Evolutionary conservation across 2,329 filamentous ascomycete genomes (phyloP).

Genomic region (Fusarium graminum): DNA sequence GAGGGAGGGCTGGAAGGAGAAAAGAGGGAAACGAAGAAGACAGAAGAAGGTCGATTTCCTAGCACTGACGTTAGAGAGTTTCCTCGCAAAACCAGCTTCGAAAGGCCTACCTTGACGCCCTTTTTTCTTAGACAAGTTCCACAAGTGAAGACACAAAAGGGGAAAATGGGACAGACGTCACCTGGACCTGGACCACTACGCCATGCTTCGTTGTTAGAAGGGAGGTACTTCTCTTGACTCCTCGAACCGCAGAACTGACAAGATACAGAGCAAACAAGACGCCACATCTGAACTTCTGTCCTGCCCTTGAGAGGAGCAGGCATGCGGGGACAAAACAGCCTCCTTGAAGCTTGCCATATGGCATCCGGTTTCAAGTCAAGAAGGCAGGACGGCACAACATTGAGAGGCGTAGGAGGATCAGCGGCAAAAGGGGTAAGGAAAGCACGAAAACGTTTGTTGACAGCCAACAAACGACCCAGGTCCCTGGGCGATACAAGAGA

Average conservation of each 20-base stretch:
- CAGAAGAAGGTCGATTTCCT: slow-evolving; percentile 79
- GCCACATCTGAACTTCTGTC: slow-evolving; percentile 83
- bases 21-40: slow-evolving; percentile 70
- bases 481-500: slow-evolving; percentile 72
- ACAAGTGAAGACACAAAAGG: slow-evolving; percentile 76
- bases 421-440: slow-evolving; percentile 65
- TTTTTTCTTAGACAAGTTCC: slow-evolving; percentile 71
- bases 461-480: slow-evolving; percentile 73
- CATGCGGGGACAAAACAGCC: slow-evolving; percentile 73
- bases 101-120: slow-evolving; percentile 72
- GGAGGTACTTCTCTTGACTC: slow-evolving; percentile 33
- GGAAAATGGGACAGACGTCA: slow-evolving; percentile 75
- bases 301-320: slow-evolving; percentile 75
- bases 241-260: slow-evolving; percentile 77
- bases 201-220: slow-evolving; percentile 59
- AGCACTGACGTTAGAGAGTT: slow-evolving; percentile 38
- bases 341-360: slow-evolving; percentile 79
- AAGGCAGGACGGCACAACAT: slow-evolving; percentile 47
- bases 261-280: slow-evolving; percentile 69
- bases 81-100: slow-evolving; percentile 14
- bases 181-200: slow-evolving; percentile 72
- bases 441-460: slow-evolving; percentile 75
- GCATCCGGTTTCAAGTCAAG: slow-evolving; percentile 67
- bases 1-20: slow-evolving; percentile 77
- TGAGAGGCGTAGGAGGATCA: slow-evolving; percentile 39